Evolutionary conservation across 2,329 filamentous ascomycete species (phyloP).

Genomic region (Corniculantispora saksenae): DNA sequence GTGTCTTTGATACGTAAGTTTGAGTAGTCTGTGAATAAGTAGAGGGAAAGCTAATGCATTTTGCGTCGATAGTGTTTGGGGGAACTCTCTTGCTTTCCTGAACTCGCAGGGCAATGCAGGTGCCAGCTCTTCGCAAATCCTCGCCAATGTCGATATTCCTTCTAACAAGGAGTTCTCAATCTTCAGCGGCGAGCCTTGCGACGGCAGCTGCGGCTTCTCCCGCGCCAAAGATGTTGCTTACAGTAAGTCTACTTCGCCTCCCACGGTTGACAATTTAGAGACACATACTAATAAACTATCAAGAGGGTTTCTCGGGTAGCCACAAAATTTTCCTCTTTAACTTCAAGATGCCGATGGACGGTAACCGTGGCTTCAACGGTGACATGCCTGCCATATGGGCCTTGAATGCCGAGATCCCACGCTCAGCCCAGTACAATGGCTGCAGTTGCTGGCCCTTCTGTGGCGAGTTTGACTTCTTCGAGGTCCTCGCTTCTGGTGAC

Average conservation of each 20-base stretch:
- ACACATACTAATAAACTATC: background rate
- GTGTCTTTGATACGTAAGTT: constrained; percentile 47
- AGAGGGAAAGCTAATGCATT: background rate
- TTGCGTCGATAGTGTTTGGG: constrained; percentile 38
- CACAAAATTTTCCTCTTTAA: constrained; percentile 74
- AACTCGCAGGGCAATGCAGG: constrained; percentile 43
- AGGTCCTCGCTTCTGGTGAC: constrained; percentile 67
- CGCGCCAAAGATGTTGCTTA: constrained; percentile 47
- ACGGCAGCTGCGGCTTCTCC: constrained; percentile 44
- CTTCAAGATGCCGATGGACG: constrained; percentile 69
- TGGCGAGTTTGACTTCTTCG: constrained; percentile 76
- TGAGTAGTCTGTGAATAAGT: background rate
- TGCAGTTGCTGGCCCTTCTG: constrained; percentile 77
- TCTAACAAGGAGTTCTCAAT: constrained; percentile 50
- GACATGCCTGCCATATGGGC: constrained; percentile 78
- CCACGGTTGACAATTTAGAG: constrained; percentile 4
- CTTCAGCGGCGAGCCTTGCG: constrained; percentile 46
- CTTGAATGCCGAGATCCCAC: constrained; percentile 72
- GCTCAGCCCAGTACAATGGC: constrained; percentile 66
- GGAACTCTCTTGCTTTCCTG: constrained; percentile 48
- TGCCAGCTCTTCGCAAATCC: constrained; percentile 39
- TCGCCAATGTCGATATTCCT: constrained; percentile 41
- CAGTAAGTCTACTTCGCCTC: constrained; percentile 33
- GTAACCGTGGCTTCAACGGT: constrained; percentile 50
- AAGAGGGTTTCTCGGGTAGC: constrained; percentile 70